phyloP scores from a whole-genome alignment of 169 alveolate genomes.

The Cryptosporidium andersoni region DNA sequence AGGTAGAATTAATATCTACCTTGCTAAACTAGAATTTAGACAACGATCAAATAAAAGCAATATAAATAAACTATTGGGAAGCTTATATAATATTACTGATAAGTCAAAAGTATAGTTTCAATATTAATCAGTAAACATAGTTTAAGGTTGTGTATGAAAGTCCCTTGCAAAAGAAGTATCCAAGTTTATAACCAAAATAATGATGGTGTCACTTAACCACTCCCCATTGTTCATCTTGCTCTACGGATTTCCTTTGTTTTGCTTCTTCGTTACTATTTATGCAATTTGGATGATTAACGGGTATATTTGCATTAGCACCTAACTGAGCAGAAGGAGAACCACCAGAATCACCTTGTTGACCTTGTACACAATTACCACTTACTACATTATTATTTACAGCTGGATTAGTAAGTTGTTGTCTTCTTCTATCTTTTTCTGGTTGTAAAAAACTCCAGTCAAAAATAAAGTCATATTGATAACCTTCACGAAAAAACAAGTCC shows the following conservation, averaged over 20 bases:
- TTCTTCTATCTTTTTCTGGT: slow-evolving; percentile 75
- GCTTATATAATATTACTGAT: no score
- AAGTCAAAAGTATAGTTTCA: no score
- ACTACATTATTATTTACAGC: background rate
- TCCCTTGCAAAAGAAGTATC: no score
- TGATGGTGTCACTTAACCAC: slow-evolving; percentile 4
- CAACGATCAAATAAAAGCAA: no score
- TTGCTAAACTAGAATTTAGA: no score
- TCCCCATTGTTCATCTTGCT: slow-evolving; percentile 67
- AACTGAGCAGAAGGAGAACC: background rate
- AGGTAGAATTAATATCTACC: no score
- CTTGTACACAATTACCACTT: background rate
- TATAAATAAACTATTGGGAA: no score
- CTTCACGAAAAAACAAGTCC: slow-evolving; percentile 92
- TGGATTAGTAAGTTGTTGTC: slow-evolving; percentile 9
- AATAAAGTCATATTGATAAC: slow-evolving; percentile 92
- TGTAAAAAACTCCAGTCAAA: slow-evolving; percentile 94
- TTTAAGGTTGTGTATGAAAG: no score
- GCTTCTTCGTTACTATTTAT: slow-evolving; percentile 4
- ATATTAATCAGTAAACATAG: no score
- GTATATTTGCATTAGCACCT: background rate
- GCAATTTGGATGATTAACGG: slow-evolving; percentile 13
- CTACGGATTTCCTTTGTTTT: slow-evolving; percentile 12
- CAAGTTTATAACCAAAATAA: no score
- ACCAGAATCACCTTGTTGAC: slow-evolving; percentile 13